phyloP scores from a whole-genome alignment of 129 eudicot species.

The Scalesia atractyloides region DNA sequence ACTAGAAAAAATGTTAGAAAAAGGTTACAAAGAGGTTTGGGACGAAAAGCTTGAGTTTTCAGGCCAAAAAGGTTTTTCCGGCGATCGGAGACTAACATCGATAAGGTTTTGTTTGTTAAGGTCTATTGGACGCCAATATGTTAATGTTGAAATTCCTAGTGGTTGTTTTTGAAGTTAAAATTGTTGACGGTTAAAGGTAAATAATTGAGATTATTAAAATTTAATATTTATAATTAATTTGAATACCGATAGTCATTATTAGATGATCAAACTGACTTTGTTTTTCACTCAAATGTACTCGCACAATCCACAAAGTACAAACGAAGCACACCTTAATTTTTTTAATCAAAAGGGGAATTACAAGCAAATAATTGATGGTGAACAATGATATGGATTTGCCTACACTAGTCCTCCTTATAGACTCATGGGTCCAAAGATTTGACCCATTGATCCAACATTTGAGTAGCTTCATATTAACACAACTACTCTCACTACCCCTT shows the following conservation, averaged over 20 bases:
- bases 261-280: slow-evolving; percentile 19
- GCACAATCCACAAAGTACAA: slow-evolving; percentile 36
- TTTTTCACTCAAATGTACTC: slow-evolving; percentile 25
- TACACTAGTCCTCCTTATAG: slow-evolving; percentile 30
- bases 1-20: no score
- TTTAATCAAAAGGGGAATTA: slow-evolving; percentile 28
- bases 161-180: no score
- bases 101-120: no score
- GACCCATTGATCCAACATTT: slow-evolving; percentile 41
- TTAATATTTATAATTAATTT: background rate
- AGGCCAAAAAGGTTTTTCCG: no score
- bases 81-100: no score
- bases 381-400: slow-evolving; percentile 41
- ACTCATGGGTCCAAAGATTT: slow-evolving; percentile 38
- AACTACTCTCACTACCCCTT: slow-evolving; percentile 15
- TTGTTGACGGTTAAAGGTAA: no score
- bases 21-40: no score
- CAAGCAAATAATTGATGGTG: slow-evolving; percentile 37
- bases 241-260: slow-evolving; percentile 3
- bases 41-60: no score
- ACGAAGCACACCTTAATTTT: slow-evolving; percentile 27
- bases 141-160: no score
- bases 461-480: slow-evolving; percentile 26
- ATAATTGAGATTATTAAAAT: no score
- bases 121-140: no score